Conservation (phyloP, 78 protist species). For the slime mould (Dictyostelium discoideum) region dicty_2.7 NC_007091.3:1413001-1413500, state of each 20-base stretch:
- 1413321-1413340: conserved; percentile 78
- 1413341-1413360: conserved; percentile 70
- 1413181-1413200: background rate
- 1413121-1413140: no score
- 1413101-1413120: background rate
- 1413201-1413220: background rate
- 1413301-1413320: background rate
- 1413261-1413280: background rate
- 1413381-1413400: conserved; percentile 64
- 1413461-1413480: background rate
- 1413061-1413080: background rate
- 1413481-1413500: background rate
- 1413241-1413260: background rate
- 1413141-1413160: background rate
- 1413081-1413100: background rate
- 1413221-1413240: background rate
- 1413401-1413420: background rate
- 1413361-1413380: conserved; percentile 55
- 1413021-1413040: background rate
- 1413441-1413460: background rate
- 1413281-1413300: background rate
- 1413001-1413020: background rate
- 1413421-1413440: background rate
- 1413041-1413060: no score
- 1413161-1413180: background rate